Evolutionary conservation across 768 basidiomycete genomes (phyloP), one percentile per base, ranked within the genome.

Genomic region (Macrocybe gigantea): DNA sequence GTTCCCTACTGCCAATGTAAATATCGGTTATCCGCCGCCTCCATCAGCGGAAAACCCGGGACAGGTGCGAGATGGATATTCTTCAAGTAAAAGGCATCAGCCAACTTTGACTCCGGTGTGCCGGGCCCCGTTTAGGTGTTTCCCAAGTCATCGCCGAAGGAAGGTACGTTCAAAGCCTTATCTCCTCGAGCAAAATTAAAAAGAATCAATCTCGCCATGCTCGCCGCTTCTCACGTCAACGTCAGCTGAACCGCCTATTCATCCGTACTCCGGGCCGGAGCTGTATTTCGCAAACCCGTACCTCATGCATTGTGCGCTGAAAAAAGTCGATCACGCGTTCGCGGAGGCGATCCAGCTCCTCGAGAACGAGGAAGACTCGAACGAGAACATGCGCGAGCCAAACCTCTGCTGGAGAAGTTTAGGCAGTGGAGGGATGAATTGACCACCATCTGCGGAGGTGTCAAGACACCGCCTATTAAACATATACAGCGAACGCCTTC

Each of bases 11-110:
- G 55, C 58, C 7, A 69, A 68, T 33, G 54, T 56, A 34, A 54
- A 47, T 13, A 33, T 52, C 5, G 71, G 65, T 5, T 56, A 70
- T 39, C 72, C 75, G 7, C 77, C 77, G 7, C 69, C 68, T 10
- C 71, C 77, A 1, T 66, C 67, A 5, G 55, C 57, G 31, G 73
- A 77, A 56, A 80, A 78, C 50, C 74, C 72, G 5, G 75, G 71
- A 9, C 64, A 67, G 54, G 76, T 74, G 47, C 22, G 58, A n/a
- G n/a, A n/a, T 47, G 5, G 2, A n/a, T 48, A 30, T 8, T 29
- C 10, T 38, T 34, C 11, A 39, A 12, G 6, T 11, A 41, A 29
- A 41, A 38, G 22, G 35, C 33, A 13, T 14, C 34, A 12, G 13
- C 35, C 41, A 14, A 41, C 8, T 12, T 29, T 12, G 12, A 41